Evolutionary conservation across 257 asterid species (phyloP).

Genomic region (Fraxinus excelsior): DNA sequence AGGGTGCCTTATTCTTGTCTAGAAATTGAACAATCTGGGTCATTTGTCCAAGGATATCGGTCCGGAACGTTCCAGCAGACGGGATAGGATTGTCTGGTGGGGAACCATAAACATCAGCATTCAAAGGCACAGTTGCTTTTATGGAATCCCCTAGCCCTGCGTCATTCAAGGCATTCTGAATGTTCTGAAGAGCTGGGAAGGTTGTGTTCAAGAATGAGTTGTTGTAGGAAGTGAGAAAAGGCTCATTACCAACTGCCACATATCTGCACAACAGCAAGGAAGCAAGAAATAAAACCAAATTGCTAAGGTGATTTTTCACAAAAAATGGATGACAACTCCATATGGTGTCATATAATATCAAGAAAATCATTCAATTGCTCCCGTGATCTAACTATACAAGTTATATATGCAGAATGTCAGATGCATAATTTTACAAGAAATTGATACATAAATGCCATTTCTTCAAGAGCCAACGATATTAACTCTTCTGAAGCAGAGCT

Average conservation of each 20-base stretch:
- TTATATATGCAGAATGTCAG: neutral
- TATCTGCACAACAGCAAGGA: constrained; percentile 45
- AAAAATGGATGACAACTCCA: neutral
- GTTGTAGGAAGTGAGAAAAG: constrained; percentile 73
- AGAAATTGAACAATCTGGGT: constrained; percentile 69
- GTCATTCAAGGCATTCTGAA: constrained; percentile 69
- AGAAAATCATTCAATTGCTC: neutral
- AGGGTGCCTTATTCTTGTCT: constrained; percentile 66
- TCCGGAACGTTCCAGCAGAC: constrained; percentile 67
- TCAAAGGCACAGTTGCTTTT: constrained; percentile 75
- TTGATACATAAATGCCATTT: neutral
- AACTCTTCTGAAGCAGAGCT: neutral
- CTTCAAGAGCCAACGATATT: neutral
- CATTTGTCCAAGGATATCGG: constrained; percentile 55
- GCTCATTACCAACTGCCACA: constrained; percentile 87
- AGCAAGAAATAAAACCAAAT: neutral
- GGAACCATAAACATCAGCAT: constrained; percentile 75
- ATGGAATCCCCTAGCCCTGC: constrained; percentile 64
- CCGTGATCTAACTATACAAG: neutral
- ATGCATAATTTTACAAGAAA: neutral
- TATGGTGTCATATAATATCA: neutral
- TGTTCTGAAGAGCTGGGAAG: constrained; percentile 82
- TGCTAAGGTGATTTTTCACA: neutral
- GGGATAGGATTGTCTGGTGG: constrained; percentile 63
- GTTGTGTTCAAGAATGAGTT: constrained; percentile 66